Evolutionary conservation across 2,329 filamentous ascomycete species (phyloP).

Genomic region (Rutstroemia sp.): DNA sequence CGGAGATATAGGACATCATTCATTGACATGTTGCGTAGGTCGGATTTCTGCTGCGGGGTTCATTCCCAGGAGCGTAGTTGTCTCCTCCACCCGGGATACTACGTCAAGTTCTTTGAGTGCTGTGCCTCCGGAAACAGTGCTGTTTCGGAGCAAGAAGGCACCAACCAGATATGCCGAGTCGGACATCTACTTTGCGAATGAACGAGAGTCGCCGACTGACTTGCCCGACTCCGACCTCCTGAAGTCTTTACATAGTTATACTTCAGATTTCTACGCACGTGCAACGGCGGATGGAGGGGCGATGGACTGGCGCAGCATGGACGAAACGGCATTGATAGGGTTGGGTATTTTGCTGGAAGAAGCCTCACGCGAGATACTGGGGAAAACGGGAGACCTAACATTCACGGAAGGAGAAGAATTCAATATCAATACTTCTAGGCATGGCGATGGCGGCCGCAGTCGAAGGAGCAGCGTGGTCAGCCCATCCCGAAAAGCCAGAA

Average conservation of each 20-base stretch:
- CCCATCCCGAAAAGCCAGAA: background rate
- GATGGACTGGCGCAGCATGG: slow-evolving; percentile 53
- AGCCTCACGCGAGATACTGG: slow-evolving; percentile 51
- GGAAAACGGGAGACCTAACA: slow-evolving; percentile 59
- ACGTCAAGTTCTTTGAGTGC: slow-evolving; percentile 28
- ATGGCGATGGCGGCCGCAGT: background rate
- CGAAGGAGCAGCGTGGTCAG: background rate
- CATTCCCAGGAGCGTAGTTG: slow-evolving; percentile 26
- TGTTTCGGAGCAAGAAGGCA: slow-evolving; percentile 58
- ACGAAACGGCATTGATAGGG: slow-evolving; percentile 70
- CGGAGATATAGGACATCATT: background rate
- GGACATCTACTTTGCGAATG: slow-evolving; percentile 63
- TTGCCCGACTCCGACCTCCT: slow-evolving; percentile 65
- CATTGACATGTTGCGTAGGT: slow-evolving; percentile 24
- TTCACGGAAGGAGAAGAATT: slow-evolving; percentile 51
- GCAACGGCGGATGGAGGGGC: slow-evolving; percentile 21
- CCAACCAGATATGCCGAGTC: slow-evolving; percentile 62
- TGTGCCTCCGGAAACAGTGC: slow-evolving; percentile 60
- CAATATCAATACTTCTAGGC: background rate
- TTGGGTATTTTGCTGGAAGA: slow-evolving; percentile 72
- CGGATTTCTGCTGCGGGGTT: slow-evolving; percentile 37
- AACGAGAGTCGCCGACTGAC: slow-evolving; percentile 42
- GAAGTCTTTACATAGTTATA: slow-evolving; percentile 60
- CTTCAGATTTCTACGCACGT: slow-evolving; percentile 55
- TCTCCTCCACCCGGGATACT: slow-evolving; percentile 25